phyloP scores from a whole-genome alignment of 108 stramenopile species.

The Skeletonema potamos region DNA sequence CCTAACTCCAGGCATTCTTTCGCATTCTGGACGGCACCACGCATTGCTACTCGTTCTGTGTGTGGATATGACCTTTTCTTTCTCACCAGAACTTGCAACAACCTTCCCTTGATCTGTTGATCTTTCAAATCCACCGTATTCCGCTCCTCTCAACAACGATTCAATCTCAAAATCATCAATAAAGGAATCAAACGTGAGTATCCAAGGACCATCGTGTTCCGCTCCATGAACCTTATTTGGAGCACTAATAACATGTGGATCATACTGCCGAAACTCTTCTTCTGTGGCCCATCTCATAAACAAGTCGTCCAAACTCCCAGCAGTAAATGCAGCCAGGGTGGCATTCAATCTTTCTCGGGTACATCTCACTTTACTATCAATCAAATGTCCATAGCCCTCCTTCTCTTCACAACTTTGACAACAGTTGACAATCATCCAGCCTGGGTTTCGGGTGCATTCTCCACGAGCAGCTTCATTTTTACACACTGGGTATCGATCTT shows the following conservation, averaged over 20 bases:
- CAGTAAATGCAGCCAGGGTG: slow-evolving; percentile 33
- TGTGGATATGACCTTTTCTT: slow-evolving; percentile 43
- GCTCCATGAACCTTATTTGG: slow-evolving; percentile 22
- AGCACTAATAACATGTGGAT: slow-evolving; percentile 27
- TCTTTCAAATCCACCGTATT: slow-evolving; percentile 28
- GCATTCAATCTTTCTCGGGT: slow-evolving; percentile 30
- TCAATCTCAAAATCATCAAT: slow-evolving; percentile 44
- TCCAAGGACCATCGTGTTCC: slow-evolving; percentile 53
- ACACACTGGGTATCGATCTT: slow-evolving; percentile 48
- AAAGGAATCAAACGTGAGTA: slow-evolving; percentile 60
- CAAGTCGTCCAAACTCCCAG: slow-evolving; percentile 29
- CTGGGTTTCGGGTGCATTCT: slow-evolving; percentile 59
- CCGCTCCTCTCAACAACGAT: slow-evolving; percentile 34
- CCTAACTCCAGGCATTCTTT: slow-evolving; percentile 42
- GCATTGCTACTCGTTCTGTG: slow-evolving; percentile 57
- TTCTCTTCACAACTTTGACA: slow-evolving; percentile 51
- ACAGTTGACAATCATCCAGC: slow-evolving; percentile 69
- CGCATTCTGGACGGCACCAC: slow-evolving; percentile 60
- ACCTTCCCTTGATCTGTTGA: slow-evolving; percentile 59
- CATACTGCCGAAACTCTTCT: slow-evolving; percentile 15
- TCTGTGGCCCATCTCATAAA: slow-evolving; percentile 40
- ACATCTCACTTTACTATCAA: slow-evolving; percentile 40
- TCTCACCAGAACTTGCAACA: slow-evolving; percentile 45
- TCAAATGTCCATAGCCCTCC: slow-evolving; percentile 30
- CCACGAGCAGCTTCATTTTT: slow-evolving; percentile 43